Base-by-base conservation (phyloP, 164 flowering plant species). In the Vitis amurensis region DNA sequence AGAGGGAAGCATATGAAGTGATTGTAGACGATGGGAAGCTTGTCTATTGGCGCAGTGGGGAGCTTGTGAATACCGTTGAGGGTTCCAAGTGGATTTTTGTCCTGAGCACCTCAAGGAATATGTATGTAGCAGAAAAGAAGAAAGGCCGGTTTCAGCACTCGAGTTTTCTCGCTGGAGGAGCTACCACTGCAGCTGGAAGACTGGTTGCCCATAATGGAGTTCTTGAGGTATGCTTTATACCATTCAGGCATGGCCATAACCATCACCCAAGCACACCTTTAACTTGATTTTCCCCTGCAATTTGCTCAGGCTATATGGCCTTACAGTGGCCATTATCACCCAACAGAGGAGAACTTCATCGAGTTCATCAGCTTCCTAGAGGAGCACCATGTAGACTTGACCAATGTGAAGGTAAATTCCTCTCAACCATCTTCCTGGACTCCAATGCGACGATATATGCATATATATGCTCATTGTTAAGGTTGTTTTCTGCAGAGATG, bases 121-220 rank as follows among this genome's bases (percentile, higher is more conserved):
- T 92, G 53, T 92, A 92, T 53, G 85, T 88, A 19, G 97, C 89
- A 11, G 70, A 83, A 84, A 90, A 92, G 83, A 80, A 79, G 74
- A 92, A 90, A 74, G 96, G 97, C 27, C 52, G 30, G 3, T 92
- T 92, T 68, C 95, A 92, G 64, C 97, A 92, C 74, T 90, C 97
- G 0, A 90, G 94, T 79, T 92, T 92, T 72, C 80, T 92, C 1
- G 66, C 97, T 11, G 95, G 97, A 0, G 97, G 82, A 4, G 96
- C 91, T 16, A 85, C 84, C 49, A 86, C 82, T 3, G 85, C 97
- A 2, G 84, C 95, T 13, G 97, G 95, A 23, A 82, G 96, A 82
- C 68, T 92, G 63, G 87, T 88, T 15, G 89, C 83, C 13, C 86
- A 74, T 16, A n/a, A 73, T 67, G 97, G 97, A 11, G 69, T 80